Evolutionary conservation across 129 eudicot genomes (phyloP).

Genomic region (Artemisia argyi): DNA sequence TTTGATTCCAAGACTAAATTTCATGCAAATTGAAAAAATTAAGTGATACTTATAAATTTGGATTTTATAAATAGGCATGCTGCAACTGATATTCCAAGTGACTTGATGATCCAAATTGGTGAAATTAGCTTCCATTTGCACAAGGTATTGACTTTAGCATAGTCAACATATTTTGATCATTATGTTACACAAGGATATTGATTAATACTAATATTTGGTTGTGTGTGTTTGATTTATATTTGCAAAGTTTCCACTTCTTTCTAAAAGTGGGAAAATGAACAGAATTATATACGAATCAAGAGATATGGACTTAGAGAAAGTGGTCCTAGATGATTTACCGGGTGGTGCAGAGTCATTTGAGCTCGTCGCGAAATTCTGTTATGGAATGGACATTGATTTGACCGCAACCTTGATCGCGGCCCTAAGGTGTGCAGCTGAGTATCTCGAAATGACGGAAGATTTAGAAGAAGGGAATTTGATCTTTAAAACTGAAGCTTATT

Average conservation of each 20-base stretch:
- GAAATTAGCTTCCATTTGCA: constrained; percentile 84
- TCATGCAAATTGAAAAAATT: neutral
- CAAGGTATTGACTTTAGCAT: constrained; percentile 55
- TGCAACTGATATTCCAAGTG: constrained; percentile 87
- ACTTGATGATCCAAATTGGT: constrained; percentile 75
- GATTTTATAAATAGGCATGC: constrained; percentile 48
- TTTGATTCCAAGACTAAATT: neutral
- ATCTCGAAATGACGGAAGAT: constrained; percentile 94
- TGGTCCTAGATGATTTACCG: constrained; percentile 65
- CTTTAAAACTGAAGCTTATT: constrained; percentile 86
- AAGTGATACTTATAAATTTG: neutral
- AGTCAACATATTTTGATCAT: neutral
- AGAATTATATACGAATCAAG: constrained; percentile 67
- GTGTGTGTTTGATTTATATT: constrained; percentile 9
- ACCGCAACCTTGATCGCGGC: constrained; percentile 73
- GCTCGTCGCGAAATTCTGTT: constrained; percentile 89
- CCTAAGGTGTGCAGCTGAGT: constrained; percentile 86
- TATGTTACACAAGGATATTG: constrained; percentile 5
- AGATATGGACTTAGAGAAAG: constrained; percentile 50
- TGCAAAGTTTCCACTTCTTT: constrained; percentile 63
- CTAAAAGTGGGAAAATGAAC: constrained; percentile 83
- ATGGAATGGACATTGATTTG: constrained; percentile 72
- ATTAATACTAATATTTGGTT: constrained; percentile 6
- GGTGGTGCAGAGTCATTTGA: constrained; percentile 89
- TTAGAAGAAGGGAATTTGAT: constrained; percentile 92